Conservation (phyloP, 805 yeast species). For the Nakazawaea ishiwadae region DNA sequence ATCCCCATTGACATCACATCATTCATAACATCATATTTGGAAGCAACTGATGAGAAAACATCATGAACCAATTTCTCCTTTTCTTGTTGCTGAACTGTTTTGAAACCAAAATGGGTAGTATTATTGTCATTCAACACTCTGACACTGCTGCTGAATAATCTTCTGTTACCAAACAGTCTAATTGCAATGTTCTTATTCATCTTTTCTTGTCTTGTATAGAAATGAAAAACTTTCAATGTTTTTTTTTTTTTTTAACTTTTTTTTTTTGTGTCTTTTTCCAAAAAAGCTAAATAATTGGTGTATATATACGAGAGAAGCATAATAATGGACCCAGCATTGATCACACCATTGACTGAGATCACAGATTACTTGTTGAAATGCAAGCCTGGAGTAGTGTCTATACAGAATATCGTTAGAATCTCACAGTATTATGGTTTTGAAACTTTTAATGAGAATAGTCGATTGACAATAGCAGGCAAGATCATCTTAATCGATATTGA, state of each 20-base stretch:
- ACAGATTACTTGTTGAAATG: conserved; percentile 26
- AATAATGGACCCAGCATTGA: conserved; percentile 26
- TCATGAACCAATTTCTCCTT: conserved; percentile 81
- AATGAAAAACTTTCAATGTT: too few species aligned
- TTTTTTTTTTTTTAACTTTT: not conserved
- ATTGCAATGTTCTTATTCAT: not conserved
- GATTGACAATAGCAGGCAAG: conserved; percentile 30
- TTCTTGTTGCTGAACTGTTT: conserved; percentile 71
- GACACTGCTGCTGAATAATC: not conserved
- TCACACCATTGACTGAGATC: conserved; percentile 26
- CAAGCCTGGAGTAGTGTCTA: conserved; percentile 29
- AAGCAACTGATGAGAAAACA: conserved; percentile 92
- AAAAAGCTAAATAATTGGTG: too few species aligned
- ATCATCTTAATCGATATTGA: conserved; percentile 32
- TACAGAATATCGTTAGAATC: conserved; percentile 28
- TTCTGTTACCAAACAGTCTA: not conserved
- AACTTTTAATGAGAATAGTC: conserved; percentile 31
- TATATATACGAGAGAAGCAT: not conserved
- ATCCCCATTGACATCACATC: conserved; percentile 97
- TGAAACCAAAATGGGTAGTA: conserved; percentile 93
- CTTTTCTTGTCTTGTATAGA: too few species aligned
- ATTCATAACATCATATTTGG: conserved; percentile 93
- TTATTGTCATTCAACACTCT: conserved; percentile 14
- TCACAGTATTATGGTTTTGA: conserved; percentile 34
- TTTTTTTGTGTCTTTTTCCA: not conserved